phyloP scores from a whole-genome alignment of 2,329 filamentous ascomycete genomes.

The Cytospora leucostoma region DNA sequence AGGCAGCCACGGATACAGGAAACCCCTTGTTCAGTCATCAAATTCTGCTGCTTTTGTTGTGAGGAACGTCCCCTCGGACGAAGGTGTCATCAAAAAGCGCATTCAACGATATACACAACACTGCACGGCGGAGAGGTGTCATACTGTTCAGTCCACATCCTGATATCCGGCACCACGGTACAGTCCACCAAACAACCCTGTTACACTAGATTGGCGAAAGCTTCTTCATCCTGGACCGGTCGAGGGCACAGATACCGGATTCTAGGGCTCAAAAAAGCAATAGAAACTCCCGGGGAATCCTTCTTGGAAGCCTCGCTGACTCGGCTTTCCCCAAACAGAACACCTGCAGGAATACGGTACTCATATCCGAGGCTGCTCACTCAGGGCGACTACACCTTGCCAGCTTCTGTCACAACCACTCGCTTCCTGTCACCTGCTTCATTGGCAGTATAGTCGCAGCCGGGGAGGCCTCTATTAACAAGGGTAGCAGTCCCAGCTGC shows the following conservation, averaged over 20 bases:
- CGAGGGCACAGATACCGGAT: background rate
- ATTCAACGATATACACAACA: background rate
- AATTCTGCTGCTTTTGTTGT: background rate
- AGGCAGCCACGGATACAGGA: background rate
- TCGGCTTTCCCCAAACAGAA: background rate
- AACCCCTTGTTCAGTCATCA: background rate
- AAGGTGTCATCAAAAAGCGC: background rate
- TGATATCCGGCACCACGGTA: background rate
- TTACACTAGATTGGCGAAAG: background rate
- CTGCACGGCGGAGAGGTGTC: background rate
- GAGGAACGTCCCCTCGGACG: background rate
- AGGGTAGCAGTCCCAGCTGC: background rate
- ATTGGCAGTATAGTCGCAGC: background rate
- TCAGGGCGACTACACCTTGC: constrained; percentile 1
- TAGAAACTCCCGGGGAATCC: too few species aligned
- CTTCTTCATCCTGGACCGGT: background rate
- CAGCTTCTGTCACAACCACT: constrained; percentile 3
- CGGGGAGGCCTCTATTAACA: background rate
- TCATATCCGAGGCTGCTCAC: constrained; percentile 1
- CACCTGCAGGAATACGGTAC: background rate
- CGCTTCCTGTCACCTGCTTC: constrained; percentile 11
- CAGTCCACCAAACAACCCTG: background rate
- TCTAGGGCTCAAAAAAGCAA: background rate
- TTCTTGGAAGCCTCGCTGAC: background rate
- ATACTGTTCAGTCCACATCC: background rate